Evolutionary conservation across 371 early-diverging fungal genomes (phyloP).

Genomic region (Mortierella sp.): DNA sequence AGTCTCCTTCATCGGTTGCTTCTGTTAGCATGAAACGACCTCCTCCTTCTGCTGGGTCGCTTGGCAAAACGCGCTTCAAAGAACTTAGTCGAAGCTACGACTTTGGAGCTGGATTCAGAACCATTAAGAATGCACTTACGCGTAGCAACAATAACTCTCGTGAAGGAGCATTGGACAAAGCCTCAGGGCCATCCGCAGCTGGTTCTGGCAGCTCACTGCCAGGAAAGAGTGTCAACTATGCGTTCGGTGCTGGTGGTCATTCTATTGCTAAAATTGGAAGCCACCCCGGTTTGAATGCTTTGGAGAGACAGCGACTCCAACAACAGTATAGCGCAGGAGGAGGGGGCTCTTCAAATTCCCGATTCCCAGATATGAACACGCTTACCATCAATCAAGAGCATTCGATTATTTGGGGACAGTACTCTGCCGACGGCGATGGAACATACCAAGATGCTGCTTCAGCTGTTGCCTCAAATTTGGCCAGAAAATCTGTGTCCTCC

Average conservation of each 20-base stretch:
- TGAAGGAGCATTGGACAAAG: conserved; percentile 24
- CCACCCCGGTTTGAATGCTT: conserved; percentile 34
- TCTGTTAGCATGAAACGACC: conserved; percentile 37
- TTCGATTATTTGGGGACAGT: conserved; percentile 42
- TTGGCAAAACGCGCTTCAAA: conserved; percentile 44
- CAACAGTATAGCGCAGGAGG: conserved; percentile 30
- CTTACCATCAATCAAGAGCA: conserved; percentile 21
- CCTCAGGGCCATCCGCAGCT: not conserved
- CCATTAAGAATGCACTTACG: conserved; percentile 41
- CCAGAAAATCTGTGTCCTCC: conserved; percentile 29
- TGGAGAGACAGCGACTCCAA: conserved; percentile 42
- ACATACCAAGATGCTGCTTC: conserved; percentile 21
- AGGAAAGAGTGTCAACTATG: conserved; percentile 13
- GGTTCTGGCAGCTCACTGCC: conserved; percentile 16
- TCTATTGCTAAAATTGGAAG: conserved; percentile 46
- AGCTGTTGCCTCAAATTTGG: conserved; percentile 24
- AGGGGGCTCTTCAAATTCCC: conserved; percentile 5
- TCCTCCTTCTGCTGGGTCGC: conserved; percentile 43
- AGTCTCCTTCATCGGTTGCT: conserved; percentile 26
- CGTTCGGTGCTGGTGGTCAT: conserved; percentile 45
- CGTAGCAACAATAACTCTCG: conserved; percentile 41
- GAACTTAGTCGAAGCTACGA: conserved; percentile 46
- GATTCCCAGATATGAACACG: conserved; percentile 33
- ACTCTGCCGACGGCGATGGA: conserved; percentile 28
- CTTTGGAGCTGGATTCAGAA: conserved; percentile 37